phyloP scores from a whole-genome alignment of 768 basidiomycete genomes.

The Boletus patriciae region DNA sequence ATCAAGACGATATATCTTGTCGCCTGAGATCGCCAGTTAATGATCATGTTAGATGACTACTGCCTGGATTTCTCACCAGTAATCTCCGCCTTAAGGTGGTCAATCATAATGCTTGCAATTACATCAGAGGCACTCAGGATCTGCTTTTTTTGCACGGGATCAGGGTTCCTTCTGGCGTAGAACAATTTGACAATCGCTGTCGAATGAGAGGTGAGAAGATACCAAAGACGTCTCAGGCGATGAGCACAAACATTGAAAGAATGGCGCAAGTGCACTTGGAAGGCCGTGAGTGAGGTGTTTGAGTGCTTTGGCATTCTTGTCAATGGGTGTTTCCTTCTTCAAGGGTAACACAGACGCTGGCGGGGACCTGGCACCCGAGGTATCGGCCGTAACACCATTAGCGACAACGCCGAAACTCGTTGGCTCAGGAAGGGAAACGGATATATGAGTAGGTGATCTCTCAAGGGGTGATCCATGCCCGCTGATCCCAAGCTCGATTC shows the following conservation, averaged over 20 bases:
- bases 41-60: conserved; percentile 12
- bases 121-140: conserved; percentile 66
- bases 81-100: conserved; percentile 58
- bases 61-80: conserved; percentile 46
- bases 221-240: not conserved
- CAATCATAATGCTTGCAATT: conserved; percentile 70
- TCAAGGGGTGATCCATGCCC: conserved; percentile 47
- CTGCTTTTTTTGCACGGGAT: conserved; percentile 73
- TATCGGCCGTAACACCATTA: conserved; percentile 29
- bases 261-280: conserved; percentile 71
- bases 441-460: conserved; percentile 46
- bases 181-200: conserved; percentile 86
- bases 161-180: conserved; percentile 75
- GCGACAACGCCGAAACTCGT: conserved; percentile 34
- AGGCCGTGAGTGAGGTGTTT: conserved; percentile 80
- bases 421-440: conserved; percentile 41
- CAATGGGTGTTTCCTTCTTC: conserved; percentile 47
- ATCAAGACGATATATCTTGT: conserved; percentile 44
- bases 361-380: conserved; percentile 22
- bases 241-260: conserved; percentile 73
- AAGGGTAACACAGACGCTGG: conserved; percentile 29
- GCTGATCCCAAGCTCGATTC: conserved; percentile 50
- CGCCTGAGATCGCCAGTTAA: conserved; percentile 30
- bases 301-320: conserved; percentile 71
- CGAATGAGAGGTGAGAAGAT: conserved; percentile 10